Conservation (phyloP, 1,284 basidiomycete genomes). For the Kwoniella shivajii region DNA sequence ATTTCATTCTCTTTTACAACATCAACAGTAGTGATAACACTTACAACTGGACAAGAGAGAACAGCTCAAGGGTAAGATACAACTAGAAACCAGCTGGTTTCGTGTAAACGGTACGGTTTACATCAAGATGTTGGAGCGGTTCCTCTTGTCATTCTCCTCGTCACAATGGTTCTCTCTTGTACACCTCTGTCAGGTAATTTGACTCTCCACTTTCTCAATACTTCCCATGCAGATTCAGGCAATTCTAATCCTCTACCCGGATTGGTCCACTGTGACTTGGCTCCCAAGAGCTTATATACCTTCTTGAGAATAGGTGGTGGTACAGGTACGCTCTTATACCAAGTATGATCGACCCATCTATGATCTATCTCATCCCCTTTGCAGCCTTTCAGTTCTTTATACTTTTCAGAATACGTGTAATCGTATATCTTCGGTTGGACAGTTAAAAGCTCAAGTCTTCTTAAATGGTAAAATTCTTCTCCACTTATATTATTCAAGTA, state of each 20-base stretch:
- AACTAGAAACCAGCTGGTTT: too few relatives aligned
- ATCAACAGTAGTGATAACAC: too few relatives aligned
- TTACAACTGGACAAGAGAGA: too few relatives aligned
- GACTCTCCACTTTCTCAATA: conserved; percentile 10
- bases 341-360: conserved; percentile 16
- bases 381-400: conserved; percentile 1
- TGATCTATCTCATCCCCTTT: not conserved
- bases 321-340: conserved; percentile 6
- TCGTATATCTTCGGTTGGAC: conserved; percentile 14
- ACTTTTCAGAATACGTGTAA: not conserved
- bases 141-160: conserved; percentile 10
- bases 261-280: conserved; percentile 4
- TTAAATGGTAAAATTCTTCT: conserved; percentile 19
- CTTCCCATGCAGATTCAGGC: conserved; percentile 13
- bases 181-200: conserved; percentile 10
- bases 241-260: conserved; percentile 7
- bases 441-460: conserved; percentile 18
- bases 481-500: conserved; percentile 12
- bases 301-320: conserved; percentile 11
- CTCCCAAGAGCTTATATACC: conserved; percentile 6
- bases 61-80: too few relatives aligned
- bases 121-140: too few relatives aligned
- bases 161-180: conserved; percentile 4
- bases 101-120: too few relatives aligned
- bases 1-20: too few relatives aligned